Conservation (phyloP, 2,329 filamentous ascomycete species). For the Diaporthe humulicola region DNA sequence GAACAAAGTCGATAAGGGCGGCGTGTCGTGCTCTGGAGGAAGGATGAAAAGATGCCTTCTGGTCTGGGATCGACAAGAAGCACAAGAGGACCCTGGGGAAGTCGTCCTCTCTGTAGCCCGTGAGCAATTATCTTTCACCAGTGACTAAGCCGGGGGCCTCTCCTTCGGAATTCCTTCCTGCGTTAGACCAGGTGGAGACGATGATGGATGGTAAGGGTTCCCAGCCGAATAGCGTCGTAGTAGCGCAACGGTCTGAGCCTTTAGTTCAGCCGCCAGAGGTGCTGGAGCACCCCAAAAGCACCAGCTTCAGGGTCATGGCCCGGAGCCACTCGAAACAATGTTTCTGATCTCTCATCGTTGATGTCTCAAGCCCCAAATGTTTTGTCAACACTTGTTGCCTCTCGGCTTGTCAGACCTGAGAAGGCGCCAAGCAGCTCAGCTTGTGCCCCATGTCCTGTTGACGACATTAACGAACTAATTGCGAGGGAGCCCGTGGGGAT, state of each 20-base stretch:
- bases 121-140: slow-evolving; percentile 14
- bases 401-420: neutral
- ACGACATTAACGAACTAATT: neutral
- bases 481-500: neutral
- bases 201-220: slow-evolving; percentile 27
- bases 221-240: slow-evolving; percentile 15
- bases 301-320: neutral
- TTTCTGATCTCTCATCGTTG: slow-evolving; percentile 15
- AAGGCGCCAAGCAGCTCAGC: slow-evolving; percentile 8
- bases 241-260: slow-evolving; percentile 24
- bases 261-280: slow-evolving; percentile 26
- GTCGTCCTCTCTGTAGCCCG: neutral
- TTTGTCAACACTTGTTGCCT: neutral
- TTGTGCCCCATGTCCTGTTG: neutral
- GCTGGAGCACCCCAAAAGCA: neutral
- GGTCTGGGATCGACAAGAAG: neutral
- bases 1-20: neutral
- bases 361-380: neutral
- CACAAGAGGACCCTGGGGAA: neutral
- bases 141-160: slow-evolving; percentile 19
- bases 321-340: slow-evolving; percentile 8
- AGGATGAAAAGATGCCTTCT: neutral
- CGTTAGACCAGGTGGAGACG: slow-evolving; percentile 21
- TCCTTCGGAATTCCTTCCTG: slow-evolving; percentile 16
- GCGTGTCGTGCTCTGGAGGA: neutral